Evolutionary conservation across 192 early-diverging fungal species (phyloP).

Genomic region (Rhizoclosmatium globosum): DNA sequence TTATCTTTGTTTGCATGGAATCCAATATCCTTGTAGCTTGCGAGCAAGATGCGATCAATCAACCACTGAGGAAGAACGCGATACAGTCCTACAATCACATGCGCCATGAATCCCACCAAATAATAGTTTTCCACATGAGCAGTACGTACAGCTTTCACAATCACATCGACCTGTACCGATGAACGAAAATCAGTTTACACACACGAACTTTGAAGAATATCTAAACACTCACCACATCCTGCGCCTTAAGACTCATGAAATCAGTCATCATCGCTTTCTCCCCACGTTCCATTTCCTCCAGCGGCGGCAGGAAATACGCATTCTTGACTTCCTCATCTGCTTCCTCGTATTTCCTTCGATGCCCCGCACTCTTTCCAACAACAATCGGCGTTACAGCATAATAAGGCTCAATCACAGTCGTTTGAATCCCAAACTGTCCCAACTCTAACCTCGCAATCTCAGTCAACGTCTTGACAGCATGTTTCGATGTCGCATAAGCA

Average conservation of each 20-base stretch:
- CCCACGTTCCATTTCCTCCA: background rate
- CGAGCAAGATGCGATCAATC: background rate
- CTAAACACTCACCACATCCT: background rate
- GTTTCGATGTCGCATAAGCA: constrained; percentile 55
- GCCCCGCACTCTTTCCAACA: background rate
- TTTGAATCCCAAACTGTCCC: constrained; percentile 53
- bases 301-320: background rate
- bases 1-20: too few species aligned
- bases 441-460: constrained; percentile 56
- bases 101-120: background rate
- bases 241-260: background rate
- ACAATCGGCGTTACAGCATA: constrained; percentile 35
- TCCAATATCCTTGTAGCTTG: too few species aligned
- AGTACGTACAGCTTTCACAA: background rate
- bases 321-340: constrained; percentile 13
- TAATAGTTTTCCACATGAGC: background rate
- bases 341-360: background rate
- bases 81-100: background rate
- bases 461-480: constrained; percentile 54
- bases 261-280: background rate
- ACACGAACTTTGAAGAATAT: too few species aligned
- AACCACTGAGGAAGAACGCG: background rate
- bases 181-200: too few species aligned
- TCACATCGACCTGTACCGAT: background rate
- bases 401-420: constrained; percentile 46